Base-by-base conservation (phyloP, 257 asterid species). In the Marsdenia floribunda region DNA sequence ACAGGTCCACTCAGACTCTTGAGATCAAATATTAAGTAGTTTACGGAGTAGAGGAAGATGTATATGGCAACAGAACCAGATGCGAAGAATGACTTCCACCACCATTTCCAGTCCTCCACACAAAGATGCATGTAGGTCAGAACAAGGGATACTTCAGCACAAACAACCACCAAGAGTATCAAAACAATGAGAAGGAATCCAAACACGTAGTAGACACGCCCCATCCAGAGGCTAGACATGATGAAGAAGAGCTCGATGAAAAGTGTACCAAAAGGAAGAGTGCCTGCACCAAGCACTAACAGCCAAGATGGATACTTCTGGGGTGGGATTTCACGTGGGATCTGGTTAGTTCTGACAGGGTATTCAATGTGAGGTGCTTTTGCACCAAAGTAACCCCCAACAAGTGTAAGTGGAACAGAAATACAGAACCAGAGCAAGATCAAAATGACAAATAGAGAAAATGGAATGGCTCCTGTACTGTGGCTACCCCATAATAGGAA, bases 41-140 rank as follows among this genome's bases (percentile, higher is more conserved):
- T 89, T 26, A 90, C 38, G 0, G 96, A 89, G 87, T 93, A 93
- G 0, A 90, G 73, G 26, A 90, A 93, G 75, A 93, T 88, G 86
- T 93, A 93, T 46, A 89, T 76, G 26, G 97, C 93, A 67, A 93
- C 96, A 21, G 97, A 93, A 21, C 93, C 97, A 0, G 98, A 93
- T 2, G 97, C 94, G 55, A 88, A 93, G 86, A 93, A 93, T 3
- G 98, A 90, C 73, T 93, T 93, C 98, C 98, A 93, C 98, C 97
- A 93, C 97, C 98, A 93, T 79, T 79, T 85, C 94, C 91, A 93
- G 76, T 93, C 97, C 88, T 93, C 97, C 73, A 90, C 97, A 68
- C 97, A 93, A 0, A 90, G 88, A 76, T 93, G 97, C 98, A 93
- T 93, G 85, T 93, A 93, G 13, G 98, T 90, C 3, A 93, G 89